Percentiles rank a stretch among this genome's conserved stretches.
These are phyloP conservation scores for Populus tomentosa DNA, from an alignment of 441 rosid species.

Conservation along the genomic window DNA sequence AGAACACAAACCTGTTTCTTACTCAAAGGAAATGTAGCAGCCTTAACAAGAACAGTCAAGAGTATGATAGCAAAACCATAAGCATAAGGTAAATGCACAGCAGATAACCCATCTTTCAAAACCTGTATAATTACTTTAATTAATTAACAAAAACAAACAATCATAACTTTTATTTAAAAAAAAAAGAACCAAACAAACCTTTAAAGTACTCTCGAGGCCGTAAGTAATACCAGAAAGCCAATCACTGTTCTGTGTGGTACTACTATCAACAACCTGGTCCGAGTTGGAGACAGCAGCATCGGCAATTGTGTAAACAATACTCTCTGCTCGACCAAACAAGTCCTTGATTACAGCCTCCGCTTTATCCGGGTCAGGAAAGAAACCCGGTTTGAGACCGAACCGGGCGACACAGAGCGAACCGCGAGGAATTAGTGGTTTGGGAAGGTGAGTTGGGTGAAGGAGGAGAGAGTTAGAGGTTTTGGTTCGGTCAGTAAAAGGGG, in stretches of 20 bases:
- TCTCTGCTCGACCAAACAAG: constrained; percentile 47
- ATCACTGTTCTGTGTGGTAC: constrained; percentile 52
- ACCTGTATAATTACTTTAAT: constrained; percentile 38
- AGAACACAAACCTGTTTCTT: constrained; percentile 74
- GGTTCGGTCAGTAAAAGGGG: constrained; percentile 35
- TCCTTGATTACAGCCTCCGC: constrained; percentile 37
- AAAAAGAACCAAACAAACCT: constrained; percentile 36
- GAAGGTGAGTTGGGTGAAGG: constrained; percentile 28
- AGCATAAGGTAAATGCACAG: constrained; percentile 71
- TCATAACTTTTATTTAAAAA: not conserved
- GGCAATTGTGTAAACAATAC: constrained; percentile 60
- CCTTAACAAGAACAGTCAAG: constrained; percentile 83
- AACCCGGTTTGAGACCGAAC: constrained; percentile 53
- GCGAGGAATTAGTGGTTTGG: constrained; percentile 32
- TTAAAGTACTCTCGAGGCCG: constrained; percentile 73
- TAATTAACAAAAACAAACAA: not conserved
- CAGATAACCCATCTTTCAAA: constrained; percentile 74
- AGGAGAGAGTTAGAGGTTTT: constrained; percentile 24
- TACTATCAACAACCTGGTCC: constrained; percentile 33
- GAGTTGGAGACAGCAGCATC: constrained; percentile 80
- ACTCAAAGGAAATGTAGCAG: constrained; percentile 87
- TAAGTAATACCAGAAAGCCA: constrained; percentile 83
- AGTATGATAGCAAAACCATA: constrained; percentile 94
- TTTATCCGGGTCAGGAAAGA: constrained; percentile 45
- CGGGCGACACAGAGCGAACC: constrained; percentile 56